These are phyloP conservation scores for Ceratocystis papillata DNA, from an alignment of 2,329 filamentous ascomycete species.

Conservation along the genomic window DNA sequence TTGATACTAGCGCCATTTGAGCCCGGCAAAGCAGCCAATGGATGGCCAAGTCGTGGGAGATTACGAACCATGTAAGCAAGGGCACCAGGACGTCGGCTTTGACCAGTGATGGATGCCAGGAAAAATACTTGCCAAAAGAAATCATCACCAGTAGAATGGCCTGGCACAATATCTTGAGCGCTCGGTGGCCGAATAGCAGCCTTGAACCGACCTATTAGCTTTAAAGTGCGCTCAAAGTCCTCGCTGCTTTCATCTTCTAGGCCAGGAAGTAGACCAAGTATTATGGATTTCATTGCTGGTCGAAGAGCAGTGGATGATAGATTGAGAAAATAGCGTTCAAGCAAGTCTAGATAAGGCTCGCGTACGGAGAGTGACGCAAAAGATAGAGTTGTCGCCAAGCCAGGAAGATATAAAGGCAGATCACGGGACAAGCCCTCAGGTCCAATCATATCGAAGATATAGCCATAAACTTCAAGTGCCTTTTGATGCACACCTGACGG, in stretches of 20 bases:
- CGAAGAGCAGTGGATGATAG: slow-evolving; percentile 62
- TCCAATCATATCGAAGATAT: slow-evolving; percentile 78
- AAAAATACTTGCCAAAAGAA: slow-evolving; percentile 99
- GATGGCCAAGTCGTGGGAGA: slow-evolving; percentile 55
- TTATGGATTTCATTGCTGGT: slow-evolving; percentile 79
- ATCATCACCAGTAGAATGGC: slow-evolving; percentile 56
- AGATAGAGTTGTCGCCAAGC: slow-evolving; percentile 76
- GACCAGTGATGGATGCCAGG: slow-evolving; percentile 79
- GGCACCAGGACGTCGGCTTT: slow-evolving; percentile 72
- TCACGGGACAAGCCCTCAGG: slow-evolving; percentile 70
- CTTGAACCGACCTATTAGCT: slow-evolving; percentile 68
- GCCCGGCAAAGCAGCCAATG: slow-evolving; percentile 31
- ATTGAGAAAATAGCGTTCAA: slow-evolving; percentile 68
- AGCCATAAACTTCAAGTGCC: slow-evolving; percentile 82
- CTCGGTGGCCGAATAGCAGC: slow-evolving; percentile 46
- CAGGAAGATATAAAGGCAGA: slow-evolving; percentile 78
- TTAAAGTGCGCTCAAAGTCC: slow-evolving; percentile 82
- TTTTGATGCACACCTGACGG: slow-evolving; percentile 98
- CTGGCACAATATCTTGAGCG: slow-evolving; percentile 38
- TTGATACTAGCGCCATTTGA: slow-evolving; percentile 32
- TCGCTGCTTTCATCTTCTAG: slow-evolving; percentile 94
- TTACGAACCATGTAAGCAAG: slow-evolving; percentile 73
- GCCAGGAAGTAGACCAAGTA: slow-evolving; percentile 79
- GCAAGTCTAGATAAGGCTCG: slow-evolving; percentile 69
- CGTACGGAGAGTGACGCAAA: slow-evolving; percentile 91